Evolutionary conservation across 148 eudicot species (phyloP).

Genomic region (Drosera capensis): DNA sequence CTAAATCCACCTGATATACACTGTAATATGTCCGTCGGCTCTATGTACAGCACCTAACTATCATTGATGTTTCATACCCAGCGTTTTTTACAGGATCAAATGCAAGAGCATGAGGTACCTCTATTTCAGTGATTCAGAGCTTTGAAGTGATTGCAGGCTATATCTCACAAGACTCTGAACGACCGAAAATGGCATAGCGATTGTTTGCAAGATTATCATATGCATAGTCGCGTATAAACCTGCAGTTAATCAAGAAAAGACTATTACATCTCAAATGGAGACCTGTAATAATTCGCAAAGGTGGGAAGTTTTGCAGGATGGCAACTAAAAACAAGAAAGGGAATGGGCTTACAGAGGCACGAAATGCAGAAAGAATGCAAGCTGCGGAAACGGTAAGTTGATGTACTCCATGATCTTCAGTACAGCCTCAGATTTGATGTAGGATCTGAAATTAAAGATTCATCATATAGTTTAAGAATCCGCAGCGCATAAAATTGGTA

Average conservation of each 20-base stretch:
- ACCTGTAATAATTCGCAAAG: too few relatives aligned
- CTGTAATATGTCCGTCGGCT: too few relatives aligned
- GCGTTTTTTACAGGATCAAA: not conserved
- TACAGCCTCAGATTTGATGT: constrained; percentile 91
- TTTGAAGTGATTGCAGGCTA: constrained; percentile 9
- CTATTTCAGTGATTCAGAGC: not conserved
- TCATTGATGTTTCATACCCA: too few relatives aligned
- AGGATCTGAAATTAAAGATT: constrained; percentile 33
- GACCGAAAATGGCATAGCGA: constrained; percentile 73
- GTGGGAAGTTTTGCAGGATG: too few relatives aligned
- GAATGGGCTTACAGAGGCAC: constrained; percentile 46
- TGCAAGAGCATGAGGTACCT: not conserved
- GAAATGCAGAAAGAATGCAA: constrained; percentile 68
- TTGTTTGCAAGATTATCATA: constrained; percentile 91
- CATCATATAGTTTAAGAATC: not conserved
- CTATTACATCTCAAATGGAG: constrained; percentile 2
- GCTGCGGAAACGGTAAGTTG: constrained; percentile 78
- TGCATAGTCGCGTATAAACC: constrained; percentile 77
- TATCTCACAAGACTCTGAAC: constrained; percentile 79
- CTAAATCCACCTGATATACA: too few relatives aligned
- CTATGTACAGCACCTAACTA: too few relatives aligned
- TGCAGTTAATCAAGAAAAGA: constrained; percentile 15
- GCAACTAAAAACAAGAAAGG: not conserved
- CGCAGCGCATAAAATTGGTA: too few relatives aligned
- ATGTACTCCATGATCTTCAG: constrained; percentile 95